These are phyloP conservation scores for Dactylonectria macrodidyma DNA, from an alignment of 2,329 filamentous ascomycete species.

Conservation along the genomic window DNA sequence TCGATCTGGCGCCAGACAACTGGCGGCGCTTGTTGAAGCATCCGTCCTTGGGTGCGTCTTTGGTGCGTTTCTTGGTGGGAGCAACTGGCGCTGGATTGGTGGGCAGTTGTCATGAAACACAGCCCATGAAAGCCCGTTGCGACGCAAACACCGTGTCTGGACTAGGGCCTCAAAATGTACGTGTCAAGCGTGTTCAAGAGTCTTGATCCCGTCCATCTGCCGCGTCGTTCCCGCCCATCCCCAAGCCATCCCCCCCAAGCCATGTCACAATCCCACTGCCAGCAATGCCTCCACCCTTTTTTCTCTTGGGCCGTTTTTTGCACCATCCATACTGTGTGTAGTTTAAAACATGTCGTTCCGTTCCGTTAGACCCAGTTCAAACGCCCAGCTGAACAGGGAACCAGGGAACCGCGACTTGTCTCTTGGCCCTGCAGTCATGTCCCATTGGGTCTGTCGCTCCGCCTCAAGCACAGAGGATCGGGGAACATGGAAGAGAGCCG, in stretches of 20 bases:
- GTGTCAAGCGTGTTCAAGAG: too few species aligned
- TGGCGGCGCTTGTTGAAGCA: background rate
- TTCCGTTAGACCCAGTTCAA: constrained; percentile 2
- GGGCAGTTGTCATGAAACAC: too few species aligned
- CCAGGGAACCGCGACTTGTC: constrained; percentile 27
- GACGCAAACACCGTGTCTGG: too few species aligned
- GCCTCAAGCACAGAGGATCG: constrained; percentile 3
- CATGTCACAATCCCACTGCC: background rate
- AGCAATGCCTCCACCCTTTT: background rate
- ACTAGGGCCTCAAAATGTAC: too few species aligned
- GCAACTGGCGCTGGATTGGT: too few species aligned
- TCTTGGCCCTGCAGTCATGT: constrained; percentile 12
- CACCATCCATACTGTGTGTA: background rate
- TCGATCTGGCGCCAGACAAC: background rate
- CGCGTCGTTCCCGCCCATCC: background rate
- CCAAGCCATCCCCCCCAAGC: background rate
- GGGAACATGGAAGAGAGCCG: constrained; percentile 11
- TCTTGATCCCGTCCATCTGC: too few species aligned
- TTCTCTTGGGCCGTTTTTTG: background rate
- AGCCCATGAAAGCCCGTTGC: too few species aligned
- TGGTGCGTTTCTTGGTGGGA: too few species aligned
- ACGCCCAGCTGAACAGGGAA: constrained; percentile 25
- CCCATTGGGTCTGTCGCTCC: constrained; percentile 19
- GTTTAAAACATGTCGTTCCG: background rate
- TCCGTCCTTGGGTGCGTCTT: too few species aligned